Base-by-base conservation (phyloP, 495 filamentous ascomycete genomes). In the Bryoglossum gracile region DNA sequence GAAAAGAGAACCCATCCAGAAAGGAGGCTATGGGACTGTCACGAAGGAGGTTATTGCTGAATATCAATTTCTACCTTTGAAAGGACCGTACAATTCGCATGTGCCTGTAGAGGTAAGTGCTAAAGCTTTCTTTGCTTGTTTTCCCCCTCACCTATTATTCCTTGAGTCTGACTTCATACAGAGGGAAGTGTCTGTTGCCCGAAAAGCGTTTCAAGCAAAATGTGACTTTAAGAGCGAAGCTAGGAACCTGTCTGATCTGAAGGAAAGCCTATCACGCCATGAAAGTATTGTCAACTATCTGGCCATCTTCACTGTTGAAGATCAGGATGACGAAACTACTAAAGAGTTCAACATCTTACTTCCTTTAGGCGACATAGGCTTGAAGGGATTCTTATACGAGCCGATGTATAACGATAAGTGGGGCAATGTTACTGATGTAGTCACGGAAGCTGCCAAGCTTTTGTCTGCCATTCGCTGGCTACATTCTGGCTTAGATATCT, bases 381-480 rank as follows among this genome's bases (percentile, higher is more conserved):
- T 41, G 18, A 18, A 41, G 13, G 14, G 19, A 19, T 41, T 41
- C 37, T 19, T 41, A 18, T 41, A 41, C 19, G 19, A 19, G 6
- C 18, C 18, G 19, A 19, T 11, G 3, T 41, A 19, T 13, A 19
- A 41, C 6, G n/a, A 4, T 9, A 19, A 18, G 9, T 41, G 37
- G 5, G 5, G 5, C 23, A 19, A 19, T 17, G 37, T 41, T n/a
- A 19, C 19, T 5, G 37, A 41, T 19, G 9, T 41, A 19, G 37
- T 41, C 10, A 41, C 18, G 5, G 37, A 41, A 41, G 37, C 37
- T 19, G 18, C 37, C 5, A 19, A 41, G 6, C 38, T 62, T n/a
- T 56, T 57, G 13, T 48, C 43, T 39, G 57, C 60, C 0, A 44
- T 62, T 11, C 23, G n/a, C 0, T 53, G 45, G 23, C 32, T 62